Evolutionary conservation across 345 rosid species (phyloP), one percentile per base, ranked within the genome.

Genomic region (Crucihimalaya himalaica): DNA sequence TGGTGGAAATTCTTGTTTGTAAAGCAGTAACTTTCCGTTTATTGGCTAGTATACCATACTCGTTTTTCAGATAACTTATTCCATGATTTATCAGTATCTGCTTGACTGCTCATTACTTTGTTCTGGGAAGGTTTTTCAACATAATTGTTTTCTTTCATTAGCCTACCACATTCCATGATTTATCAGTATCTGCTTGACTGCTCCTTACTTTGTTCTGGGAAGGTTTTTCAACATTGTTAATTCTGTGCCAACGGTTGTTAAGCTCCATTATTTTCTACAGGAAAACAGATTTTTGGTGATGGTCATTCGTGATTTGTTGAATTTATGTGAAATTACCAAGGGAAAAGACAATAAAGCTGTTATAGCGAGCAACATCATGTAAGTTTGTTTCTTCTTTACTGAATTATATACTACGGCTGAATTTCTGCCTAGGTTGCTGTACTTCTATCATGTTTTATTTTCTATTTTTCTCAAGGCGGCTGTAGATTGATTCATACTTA

Each of bases 341-440:
- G 99, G 98, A 51, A 96, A 96, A 78, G 99, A 96, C 80, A 96
- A 96, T 80, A 96, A 92, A 85, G 98, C 97, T 46, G 98, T 96
- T 68, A 96, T 96, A 78, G 98, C 97, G 13, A 96, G 99, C 81
- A 96, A 96, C 74, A 96, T 96, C 53, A 96, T 96, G 99, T 96
- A 92, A 85, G 97, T 75, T 40, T 70, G 19, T 29, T 71, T 34
- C 40, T 47, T 63, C 52, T 37, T 55, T 13, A 48, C 15, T n/a
- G 61, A 48, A 31, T 9, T 21, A 47, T 23, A 35, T 37, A 9
- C 32, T 63, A 19, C 23, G 19, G n/a, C 46, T 28, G 66, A 63
- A 63, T 43, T 29, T 63, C 50, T 47, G 14, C 54, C 31, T 39
- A 25, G 32, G 35, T 27, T 69, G 21, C 9, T 51, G 55, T 20